Percentiles rank a stretch among this genome's conserved stretches.
phyloP scores from a whole-genome alignment of 2,329 filamentous ascomycete species.

The Teratosphaeria epicoccoides region DNA sequence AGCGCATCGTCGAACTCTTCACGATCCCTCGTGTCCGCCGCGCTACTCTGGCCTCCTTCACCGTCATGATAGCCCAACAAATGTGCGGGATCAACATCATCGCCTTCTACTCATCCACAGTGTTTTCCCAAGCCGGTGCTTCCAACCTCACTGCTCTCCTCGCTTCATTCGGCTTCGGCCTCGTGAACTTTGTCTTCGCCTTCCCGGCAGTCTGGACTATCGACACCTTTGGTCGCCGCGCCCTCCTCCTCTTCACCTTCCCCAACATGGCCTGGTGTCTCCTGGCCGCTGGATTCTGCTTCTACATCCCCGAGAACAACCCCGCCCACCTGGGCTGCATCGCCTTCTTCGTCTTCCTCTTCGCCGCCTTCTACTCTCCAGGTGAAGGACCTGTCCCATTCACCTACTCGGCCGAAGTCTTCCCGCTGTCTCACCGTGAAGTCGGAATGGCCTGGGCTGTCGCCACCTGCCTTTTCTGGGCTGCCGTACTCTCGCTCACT shows the following conservation, averaged over 20 bases:
- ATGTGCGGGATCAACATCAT: slow-evolving; percentile 20
- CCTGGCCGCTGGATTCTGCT: slow-evolving; percentile 37
- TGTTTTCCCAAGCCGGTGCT: slow-evolving; percentile 29
- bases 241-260: slow-evolving; percentile 32
- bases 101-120: slow-evolving; percentile 25
- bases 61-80: slow-evolving; percentile 27
- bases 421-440: slow-evolving; percentile 24
- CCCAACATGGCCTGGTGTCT: slow-evolving; percentile 38
- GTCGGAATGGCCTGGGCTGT: slow-evolving; percentile 42
- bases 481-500: slow-evolving; percentile 40
- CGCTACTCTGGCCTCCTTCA: slow-evolving; percentile 23
- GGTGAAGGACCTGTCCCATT: slow-evolving; percentile 23
- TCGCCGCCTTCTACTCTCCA: slow-evolving; percentile 16
- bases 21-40: slow-evolving; percentile 38
- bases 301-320: slow-evolving; percentile 23
- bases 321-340: slow-evolving; percentile 8
- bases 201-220: slow-evolving; percentile 27
- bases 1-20: slow-evolving; percentile 40
- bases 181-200: slow-evolving; percentile 38
- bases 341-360: slow-evolving; percentile 23
- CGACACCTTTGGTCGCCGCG: slow-evolving; percentile 26
- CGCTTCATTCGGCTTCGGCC: slow-evolving; percentile 35
- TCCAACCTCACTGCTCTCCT: slow-evolving; percentile 25
- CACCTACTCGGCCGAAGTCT: slow-evolving; percentile 26
- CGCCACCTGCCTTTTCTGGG: slow-evolving; percentile 52